Base-by-base conservation (phyloP, 116 monocot genomes). In the Papilionanthe hybrid region DNA sequence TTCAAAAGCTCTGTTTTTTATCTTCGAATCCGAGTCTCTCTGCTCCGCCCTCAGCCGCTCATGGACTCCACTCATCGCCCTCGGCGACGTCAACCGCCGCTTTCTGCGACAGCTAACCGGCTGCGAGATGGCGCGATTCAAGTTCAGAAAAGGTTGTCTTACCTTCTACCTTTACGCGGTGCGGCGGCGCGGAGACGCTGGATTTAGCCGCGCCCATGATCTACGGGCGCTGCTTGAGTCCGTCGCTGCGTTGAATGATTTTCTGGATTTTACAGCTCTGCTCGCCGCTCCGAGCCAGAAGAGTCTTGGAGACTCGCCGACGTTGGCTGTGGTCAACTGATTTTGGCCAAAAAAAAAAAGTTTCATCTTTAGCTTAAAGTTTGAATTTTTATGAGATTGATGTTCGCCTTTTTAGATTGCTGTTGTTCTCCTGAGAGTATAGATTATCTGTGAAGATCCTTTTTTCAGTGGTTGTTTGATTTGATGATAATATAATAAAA, bases 91-190 rank as follows among this genome's bases (percentile, higher is more conserved):
- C 55, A 95, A 93, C 84, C 77, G 82, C 87, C 89, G 81, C 81
- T 83, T 95, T 68, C 85, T 95, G 27, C 75, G 95, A 23, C 89
- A 89, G 10, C 86, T 93, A 65, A 28, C 85, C n/a, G 93, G 93
- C 25, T 88, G 87, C 85, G 95, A 95, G 86, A 86, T 95, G 91
- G 89, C 95, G 10, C 60, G 95, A 76, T 95, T 95, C 79, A 95
- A 95, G 89, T 95, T 95, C 86, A 55, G 93, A 78, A 95, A 95
- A 43, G 95, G 95, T 10, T 91, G 91, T 71, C 63, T 95, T 69
- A 95, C 95, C 5, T 90, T 95, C 85, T 95, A 95, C 81, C 86
- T 95, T 18, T 95, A 91, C 76, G 95, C 93, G 27, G 93, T 89
- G 15, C 44, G 91, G 77, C 81, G 86, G 7, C 49, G 72, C 1